Base-by-base conservation (phyloP, 768 basidiomycete genomes). In the Termitomyces sp. region DNA sequence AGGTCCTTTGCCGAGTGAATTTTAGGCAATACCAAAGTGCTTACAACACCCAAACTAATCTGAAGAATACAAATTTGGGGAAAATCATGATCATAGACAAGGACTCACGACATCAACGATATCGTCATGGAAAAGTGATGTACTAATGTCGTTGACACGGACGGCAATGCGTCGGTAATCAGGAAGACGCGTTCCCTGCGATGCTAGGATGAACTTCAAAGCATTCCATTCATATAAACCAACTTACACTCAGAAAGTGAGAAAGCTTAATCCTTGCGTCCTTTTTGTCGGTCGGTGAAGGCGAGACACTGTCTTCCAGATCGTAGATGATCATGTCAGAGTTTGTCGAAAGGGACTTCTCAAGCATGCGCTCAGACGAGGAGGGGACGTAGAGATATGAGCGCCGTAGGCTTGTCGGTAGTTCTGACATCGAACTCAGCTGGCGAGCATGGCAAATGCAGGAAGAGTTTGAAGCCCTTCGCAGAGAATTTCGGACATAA, bases 241-340 rank as follows among this genome's bases (percentile, higher is more conserved):
- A 59, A 59, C 79, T 67, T 70, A 85, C 91, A 48, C 73, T 69
- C 33, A 90, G 74, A 68, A 90, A 94, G 8, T 75, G 73, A 39
- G 73, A 70, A 5, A 91, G 75, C 8, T 84, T 77, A 7, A 69
- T 68, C 60, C 91, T 78, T 0, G 91, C 89, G 55, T 79, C 73
- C 22, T 74, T 73, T 71, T 92, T 91, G 60, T 86, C 85, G 32
- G 76, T 73, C 35, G 83, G 81, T 4, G 85, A 76, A 6, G 89
- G 89, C 4, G 92, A 76, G 0, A 96, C 85, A 62, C 90, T 90
- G 71, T 96, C 94, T 71, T 96, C 94, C 13, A 96, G 78, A 76
- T 96, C 94, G 68, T 94, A 95, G 28, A 94, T 88, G 39, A 94
- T 78, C 46, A 89, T 80, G 62, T 96, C 94, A 2, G 92, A 86